Evolutionary conservation across 768 basidiomycete species (phyloP), one percentile per base, ranked within the genome.

Genomic region (Amanita rimosa): DNA sequence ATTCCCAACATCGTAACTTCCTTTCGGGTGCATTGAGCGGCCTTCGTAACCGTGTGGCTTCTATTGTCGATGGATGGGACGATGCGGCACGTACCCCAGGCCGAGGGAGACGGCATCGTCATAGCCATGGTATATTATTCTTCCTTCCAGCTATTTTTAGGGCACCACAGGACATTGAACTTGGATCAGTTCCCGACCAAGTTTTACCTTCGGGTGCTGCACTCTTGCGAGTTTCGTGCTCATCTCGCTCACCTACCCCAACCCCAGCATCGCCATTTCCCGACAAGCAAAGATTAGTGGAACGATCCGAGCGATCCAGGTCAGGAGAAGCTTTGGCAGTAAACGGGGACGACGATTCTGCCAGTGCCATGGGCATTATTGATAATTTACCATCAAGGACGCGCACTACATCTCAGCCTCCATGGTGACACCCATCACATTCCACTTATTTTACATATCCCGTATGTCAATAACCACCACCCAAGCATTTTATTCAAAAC

Each of bases 61-160:
- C 73, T 24, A 61, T 82, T 47, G 64, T 74, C 7, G 65, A 67
- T 29, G 60, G 62, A n/a, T 65, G 66, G 39, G 64, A 65, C 26
- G 63, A 67, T 16, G 53, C 62, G 3, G 69, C 73, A 1, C 70
- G 76, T 24, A 72, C 75, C 1, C 72, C 77, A 36, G 58, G 73
- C 39, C 73, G 75, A 41, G 62, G 68, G 40, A 64, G 76, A 49
- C 68, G 75, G 49, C 67, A 69, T 49, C 61, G 67, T 13, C 57
- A 60, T 49, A 73, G 74, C 42, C 74, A 79, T 35, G 80, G 83
- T 29, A 76, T 86, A 35, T 64, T 89, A 43, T 89, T 85, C 66
- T 88, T 89, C 71, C 72, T 91, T 44, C 88, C 88, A 17, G 84
- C 86, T 29, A 81, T 87, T 56, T 84, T 89, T 60, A 72, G 83